phyloP scores from a whole-genome alignment of 2,329 filamentous ascomycete species.

The Chrysoporthe cubensis region DNA sequence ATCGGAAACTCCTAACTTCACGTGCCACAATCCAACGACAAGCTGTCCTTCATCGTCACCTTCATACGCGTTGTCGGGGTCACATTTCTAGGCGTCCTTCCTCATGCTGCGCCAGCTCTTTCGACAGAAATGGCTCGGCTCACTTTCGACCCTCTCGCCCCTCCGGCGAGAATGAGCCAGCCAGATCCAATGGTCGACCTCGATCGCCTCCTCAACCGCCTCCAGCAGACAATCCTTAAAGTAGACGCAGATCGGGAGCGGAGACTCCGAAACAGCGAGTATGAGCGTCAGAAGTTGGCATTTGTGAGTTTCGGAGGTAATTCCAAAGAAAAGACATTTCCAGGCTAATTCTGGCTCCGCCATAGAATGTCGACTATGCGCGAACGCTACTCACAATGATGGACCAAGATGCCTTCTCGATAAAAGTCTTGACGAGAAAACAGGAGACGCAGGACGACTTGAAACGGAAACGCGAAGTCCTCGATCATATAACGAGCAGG shows the following conservation, averaged over 20 bases:
- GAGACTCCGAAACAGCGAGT: constrained; percentile 63
- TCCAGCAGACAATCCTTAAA: constrained; percentile 68
- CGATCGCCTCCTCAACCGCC: constrained; percentile 64
- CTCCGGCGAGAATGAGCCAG: constrained; percentile 24
- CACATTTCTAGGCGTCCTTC: not conserved
- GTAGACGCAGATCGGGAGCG: constrained; percentile 62
- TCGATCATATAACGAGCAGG: constrained; percentile 68
- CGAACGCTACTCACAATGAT: constrained; percentile 69
- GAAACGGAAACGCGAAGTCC: constrained; percentile 64
- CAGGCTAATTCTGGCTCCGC: constrained; percentile 24
- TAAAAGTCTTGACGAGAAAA: constrained; percentile 62
- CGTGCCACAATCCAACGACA: constrained; percentile 23
- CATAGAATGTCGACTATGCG: constrained; percentile 73
- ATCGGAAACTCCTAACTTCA: not conserved
- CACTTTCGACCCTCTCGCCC: constrained; percentile 25
- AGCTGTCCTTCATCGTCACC: not conserved
- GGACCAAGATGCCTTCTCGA: constrained; percentile 67
- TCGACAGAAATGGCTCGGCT: constrained; percentile 18
- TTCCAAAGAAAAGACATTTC: not conserved
- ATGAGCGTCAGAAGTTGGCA: constrained; percentile 64
- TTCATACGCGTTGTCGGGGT: not conserved
- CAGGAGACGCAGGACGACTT: constrained; percentile 67
- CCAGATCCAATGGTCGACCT: constrained; percentile 56
- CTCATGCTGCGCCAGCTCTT: not conserved
- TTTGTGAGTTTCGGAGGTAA: constrained; percentile 46